A percentile compares a stretch with the other conserved stretches of the same genome.
Evolutionary conservation across 2,329 filamentous ascomycete species (phyloP).

Genomic region (Fusarium pininemorale): DNA sequence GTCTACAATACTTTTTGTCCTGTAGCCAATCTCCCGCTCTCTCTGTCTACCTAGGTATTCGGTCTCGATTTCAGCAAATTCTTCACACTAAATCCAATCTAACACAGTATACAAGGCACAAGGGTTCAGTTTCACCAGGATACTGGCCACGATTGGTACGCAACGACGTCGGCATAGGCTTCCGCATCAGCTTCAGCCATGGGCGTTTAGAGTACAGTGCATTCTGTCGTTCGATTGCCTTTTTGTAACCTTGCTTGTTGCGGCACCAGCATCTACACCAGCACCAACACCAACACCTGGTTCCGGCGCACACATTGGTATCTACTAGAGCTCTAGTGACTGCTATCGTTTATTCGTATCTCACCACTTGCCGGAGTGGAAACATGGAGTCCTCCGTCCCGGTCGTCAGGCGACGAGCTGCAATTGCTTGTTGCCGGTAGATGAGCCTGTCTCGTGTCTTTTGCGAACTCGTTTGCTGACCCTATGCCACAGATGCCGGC

Average conservation of each 20-base stretch:
- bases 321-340: background rate
- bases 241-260: background rate
- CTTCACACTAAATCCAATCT: conserved; percentile 13
- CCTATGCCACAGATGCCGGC: conserved; percentile 57
- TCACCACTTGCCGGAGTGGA: conserved; percentile 10
- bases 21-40: conserved; percentile 4
- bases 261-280: background rate
- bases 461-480: background rate
- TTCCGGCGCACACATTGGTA: background rate
- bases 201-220: background rate
- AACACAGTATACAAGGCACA: conserved; percentile 13
- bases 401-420: conserved; percentile 58
- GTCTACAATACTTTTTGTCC: background rate
- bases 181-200: background rate
- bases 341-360: background rate
- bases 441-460: conserved; percentile 19
- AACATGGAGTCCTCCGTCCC: conserved; percentile 20
- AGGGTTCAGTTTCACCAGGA: conserved; percentile 16
- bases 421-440: conserved; percentile 64
- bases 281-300: background rate
- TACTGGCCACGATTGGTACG: background rate
- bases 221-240: background rate
- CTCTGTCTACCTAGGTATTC: background rate
- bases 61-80: background rate
- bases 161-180: background rate